Conservation (phyloP, 2,329 filamentous ascomycete species). For the Microcyclospora tardicrescens region DNA sequence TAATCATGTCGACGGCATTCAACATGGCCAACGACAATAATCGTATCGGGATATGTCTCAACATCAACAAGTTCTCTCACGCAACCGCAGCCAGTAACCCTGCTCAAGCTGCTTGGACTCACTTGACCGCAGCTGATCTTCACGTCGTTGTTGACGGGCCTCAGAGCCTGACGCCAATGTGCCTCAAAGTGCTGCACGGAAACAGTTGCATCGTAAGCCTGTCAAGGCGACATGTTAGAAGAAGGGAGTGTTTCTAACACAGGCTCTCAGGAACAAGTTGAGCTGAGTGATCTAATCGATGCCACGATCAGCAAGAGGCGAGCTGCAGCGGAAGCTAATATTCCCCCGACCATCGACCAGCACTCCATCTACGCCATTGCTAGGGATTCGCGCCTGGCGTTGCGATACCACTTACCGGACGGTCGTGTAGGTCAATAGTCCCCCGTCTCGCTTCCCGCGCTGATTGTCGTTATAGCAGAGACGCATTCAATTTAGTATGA, state of each 20-base stretch:
- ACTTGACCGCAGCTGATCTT: constrained; percentile 19
- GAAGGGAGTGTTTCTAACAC: no score
- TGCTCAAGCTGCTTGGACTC: constrained; percentile 24
- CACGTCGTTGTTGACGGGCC: constrained; percentile 14
- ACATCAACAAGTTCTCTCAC: constrained; percentile 19
- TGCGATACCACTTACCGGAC: constrained; percentile 27
- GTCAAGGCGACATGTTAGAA: no score
- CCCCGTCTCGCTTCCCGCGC: background rate
- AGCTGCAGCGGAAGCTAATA: constrained; percentile 12
- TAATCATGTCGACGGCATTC: constrained; percentile 5
- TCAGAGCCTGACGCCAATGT: constrained; percentile 3
- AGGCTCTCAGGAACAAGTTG: constrained; percentile 14
- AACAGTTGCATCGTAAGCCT: no score
- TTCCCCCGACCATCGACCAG: constrained; percentile 25
- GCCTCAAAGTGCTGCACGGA: constrained; percentile 4
- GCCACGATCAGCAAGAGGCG: constrained; percentile 7
- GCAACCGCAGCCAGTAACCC: constrained; percentile 21
- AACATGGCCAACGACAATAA: constrained; percentile 12
- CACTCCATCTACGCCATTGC: constrained; percentile 33
- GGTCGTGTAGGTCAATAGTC: constrained; percentile 19
- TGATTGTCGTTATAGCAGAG: constrained; percentile 10
- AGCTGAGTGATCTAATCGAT: constrained; percentile 17
- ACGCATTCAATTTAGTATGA: constrained; percentile 21
- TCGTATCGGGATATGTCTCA: constrained; percentile 9
- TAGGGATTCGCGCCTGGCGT: constrained; percentile 26